Evolutionary conservation across 1,284 basidiomycete genomes (phyloP).

Genomic region (Apiotrichum domesticum): DNA sequence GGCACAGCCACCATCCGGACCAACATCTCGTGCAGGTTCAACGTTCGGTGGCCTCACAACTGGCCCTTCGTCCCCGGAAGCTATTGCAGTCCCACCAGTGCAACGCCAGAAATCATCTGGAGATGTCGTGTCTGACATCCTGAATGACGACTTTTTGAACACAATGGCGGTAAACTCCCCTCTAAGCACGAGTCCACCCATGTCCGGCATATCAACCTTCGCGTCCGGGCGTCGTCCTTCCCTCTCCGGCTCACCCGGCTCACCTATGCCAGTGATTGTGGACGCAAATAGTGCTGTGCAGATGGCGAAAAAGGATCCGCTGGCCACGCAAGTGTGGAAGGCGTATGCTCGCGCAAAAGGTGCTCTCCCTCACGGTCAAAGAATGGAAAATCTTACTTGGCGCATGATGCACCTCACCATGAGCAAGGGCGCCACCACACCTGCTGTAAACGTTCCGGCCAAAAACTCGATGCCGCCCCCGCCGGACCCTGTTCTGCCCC

Average conservation of each 20-base stretch:
- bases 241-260: slow-evolving; percentile 21
- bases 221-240: slow-evolving; percentile 27
- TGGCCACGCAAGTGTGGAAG: slow-evolving; percentile 94
- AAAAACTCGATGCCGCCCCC: slow-evolving; percentile 5
- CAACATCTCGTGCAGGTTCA: slow-evolving; percentile 5
- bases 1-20: not conserved
- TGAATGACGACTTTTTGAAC: slow-evolving; percentile 42
- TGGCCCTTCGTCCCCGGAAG: slow-evolving; percentile 6
- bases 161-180: slow-evolving; percentile 19
- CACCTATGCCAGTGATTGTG: slow-evolving; percentile 16
- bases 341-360: slow-evolving; percentile 89
- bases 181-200: slow-evolving; percentile 23
- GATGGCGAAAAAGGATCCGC: slow-evolving; percentile 63
- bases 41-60: not conserved
- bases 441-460: not conserved
- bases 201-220: slow-evolving; percentile 11
- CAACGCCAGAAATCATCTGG: slow-evolving; percentile 14
- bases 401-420: slow-evolving; percentile 93
- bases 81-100: not conserved
- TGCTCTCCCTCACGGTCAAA: slow-evolving; percentile 77
- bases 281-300: slow-evolving; percentile 26
- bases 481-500: not conserved
- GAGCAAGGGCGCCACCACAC: slow-evolving; percentile 48
- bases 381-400: slow-evolving; percentile 98
- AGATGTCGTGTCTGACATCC: slow-evolving; percentile 38